phyloP scores from a whole-genome alignment of 2,329 filamentous ascomycete species.

The Diplodia seriata region DNA sequence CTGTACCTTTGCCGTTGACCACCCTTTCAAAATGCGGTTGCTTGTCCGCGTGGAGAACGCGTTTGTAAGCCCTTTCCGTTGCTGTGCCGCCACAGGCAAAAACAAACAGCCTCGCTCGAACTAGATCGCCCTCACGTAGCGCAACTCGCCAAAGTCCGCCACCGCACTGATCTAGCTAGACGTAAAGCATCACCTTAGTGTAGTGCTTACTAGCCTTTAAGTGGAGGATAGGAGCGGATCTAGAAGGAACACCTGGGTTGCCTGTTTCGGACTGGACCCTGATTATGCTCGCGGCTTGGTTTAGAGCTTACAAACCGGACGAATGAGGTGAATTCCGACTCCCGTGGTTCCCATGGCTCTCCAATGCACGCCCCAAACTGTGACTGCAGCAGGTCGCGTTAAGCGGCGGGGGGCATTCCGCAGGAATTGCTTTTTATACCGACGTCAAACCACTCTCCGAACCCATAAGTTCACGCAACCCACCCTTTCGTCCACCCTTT shows the following conservation, averaged over 20 bases:
- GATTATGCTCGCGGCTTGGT: not conserved
- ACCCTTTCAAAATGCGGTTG: too few species aligned
- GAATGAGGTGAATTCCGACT: not conserved
- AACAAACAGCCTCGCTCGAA: too few species aligned
- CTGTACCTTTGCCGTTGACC: too few species aligned
- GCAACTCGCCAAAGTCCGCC: not conserved
- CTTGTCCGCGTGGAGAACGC: too few species aligned
- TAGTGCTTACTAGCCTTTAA: not conserved
- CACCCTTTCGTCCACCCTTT: too few species aligned
- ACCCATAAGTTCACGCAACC: too few species aligned
- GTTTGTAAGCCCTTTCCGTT: too few species aligned
- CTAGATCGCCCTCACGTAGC: not conserved
- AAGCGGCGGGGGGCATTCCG: too few species aligned
- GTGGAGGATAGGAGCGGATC: not conserved
- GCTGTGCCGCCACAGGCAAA: too few species aligned
- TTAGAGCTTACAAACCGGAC: not conserved
- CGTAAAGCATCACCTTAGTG: not conserved
- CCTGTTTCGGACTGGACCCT: not conserved
- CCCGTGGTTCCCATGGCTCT: not conserved
- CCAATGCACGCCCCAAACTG: not conserved
- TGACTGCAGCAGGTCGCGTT: not conserved
- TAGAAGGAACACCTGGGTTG: not conserved
- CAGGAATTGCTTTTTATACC: too few species aligned
- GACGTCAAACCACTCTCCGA: too few species aligned
- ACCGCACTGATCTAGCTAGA: not conserved